A percentile compares a stretch with the other conserved stretches of the same genome.
Evolutionary conservation across 2,329 filamentous ascomycete genomes (phyloP).

Genomic region (Diaporthe ampelina): DNA sequence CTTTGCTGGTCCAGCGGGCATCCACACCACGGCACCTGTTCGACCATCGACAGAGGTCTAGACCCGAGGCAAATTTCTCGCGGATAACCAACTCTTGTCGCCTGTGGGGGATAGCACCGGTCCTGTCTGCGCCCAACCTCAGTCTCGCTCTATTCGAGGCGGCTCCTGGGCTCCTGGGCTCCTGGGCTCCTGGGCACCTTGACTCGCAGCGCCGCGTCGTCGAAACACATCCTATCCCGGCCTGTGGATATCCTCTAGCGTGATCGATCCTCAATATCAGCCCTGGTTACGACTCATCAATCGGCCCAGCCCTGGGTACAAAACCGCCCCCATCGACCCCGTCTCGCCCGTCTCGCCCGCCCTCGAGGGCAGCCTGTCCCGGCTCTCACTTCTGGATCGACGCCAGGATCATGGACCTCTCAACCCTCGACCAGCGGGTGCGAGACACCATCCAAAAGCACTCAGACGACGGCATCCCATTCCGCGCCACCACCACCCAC

Average conservation of each 20-base stretch:
- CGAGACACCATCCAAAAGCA: conserved; percentile 39
- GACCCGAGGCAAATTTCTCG: background rate
- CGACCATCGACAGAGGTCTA: background rate
- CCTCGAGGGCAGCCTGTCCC: conserved; percentile 6
- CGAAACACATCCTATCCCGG: conserved; percentile 37
- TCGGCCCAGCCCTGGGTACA: background rate
- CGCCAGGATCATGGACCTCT: conserved; percentile 33
- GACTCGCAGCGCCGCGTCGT: conserved; percentile 38
- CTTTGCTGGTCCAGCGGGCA: background rate
- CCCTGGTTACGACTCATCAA: conserved; percentile 1
- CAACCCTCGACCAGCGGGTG: conserved; percentile 40
- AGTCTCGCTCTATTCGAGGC: background rate
- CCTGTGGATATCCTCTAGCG: conserved; percentile 26
- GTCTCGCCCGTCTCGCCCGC: background rate
- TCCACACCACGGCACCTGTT: background rate
- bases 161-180: conserved; percentile 33
- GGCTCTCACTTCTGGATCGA: conserved; percentile 20
- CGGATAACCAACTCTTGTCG: background rate
- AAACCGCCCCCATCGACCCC: conserved; percentile 5
- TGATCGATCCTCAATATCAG: conserved; percentile 12
- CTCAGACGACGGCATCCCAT: conserved; percentile 68
- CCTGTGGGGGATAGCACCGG: background rate
- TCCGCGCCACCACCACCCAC: conserved; percentile 80
- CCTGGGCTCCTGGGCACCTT: conserved; percentile 27
- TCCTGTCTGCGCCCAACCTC: conserved; percentile 6